A percentile compares a stretch with the other conserved stretches of the same genome.
These are phyloP conservation scores for Lepidopterella palustris DNA, from an alignment of 495 filamentous ascomycete species.

Conservation along the genomic window DNA sequence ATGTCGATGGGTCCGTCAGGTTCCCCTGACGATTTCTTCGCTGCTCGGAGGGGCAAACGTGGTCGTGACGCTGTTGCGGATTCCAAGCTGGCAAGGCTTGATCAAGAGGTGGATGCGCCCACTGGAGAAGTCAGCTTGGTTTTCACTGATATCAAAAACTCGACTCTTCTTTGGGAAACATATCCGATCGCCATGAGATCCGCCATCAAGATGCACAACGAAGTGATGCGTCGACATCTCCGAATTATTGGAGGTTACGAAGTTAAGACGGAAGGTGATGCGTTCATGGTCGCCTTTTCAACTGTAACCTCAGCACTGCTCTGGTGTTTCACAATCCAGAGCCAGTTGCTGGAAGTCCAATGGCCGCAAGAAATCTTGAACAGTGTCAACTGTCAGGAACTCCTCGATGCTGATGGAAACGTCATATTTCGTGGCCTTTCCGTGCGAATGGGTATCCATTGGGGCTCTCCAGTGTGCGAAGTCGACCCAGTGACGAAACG, in stretches of 20 bases:
- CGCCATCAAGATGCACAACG: constrained; percentile 92
- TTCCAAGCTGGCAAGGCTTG: constrained; percentile 74
- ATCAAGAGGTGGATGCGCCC: constrained; percentile 82
- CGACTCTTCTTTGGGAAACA: constrained; percentile 93
- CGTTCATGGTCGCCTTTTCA: constrained; percentile 98
- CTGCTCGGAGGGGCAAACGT: constrained; percentile 54
- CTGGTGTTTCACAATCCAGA: constrained; percentile 95
- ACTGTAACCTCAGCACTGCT: constrained; percentile 88
- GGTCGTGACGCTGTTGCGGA: constrained; percentile 64
- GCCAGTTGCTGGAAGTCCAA: constrained; percentile 71
- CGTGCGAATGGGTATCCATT: constrained; percentile 96
- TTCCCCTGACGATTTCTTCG: constrained; percentile 59
- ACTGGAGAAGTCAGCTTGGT: constrained; percentile 85
- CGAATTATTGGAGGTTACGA: constrained; percentile 94
- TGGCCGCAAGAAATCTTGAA: constrained; percentile 93
- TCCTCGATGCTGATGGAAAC: constrained; percentile 75
- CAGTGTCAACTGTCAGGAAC: constrained; percentile 74
- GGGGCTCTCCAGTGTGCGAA: constrained; percentile 89
- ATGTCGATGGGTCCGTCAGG: constrained; percentile 73
- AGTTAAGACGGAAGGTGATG: constrained; percentile 99
- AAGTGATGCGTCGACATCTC: constrained; percentile 87
- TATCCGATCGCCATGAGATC: constrained; percentile 91
- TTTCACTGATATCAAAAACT: constrained; percentile 99
- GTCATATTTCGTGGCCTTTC: constrained; percentile 88
- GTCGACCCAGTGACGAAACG: constrained; percentile 91